phyloP scores from a whole-genome alignment of 768 basidiomycete genomes.

The Kwoniella pini region DNA sequence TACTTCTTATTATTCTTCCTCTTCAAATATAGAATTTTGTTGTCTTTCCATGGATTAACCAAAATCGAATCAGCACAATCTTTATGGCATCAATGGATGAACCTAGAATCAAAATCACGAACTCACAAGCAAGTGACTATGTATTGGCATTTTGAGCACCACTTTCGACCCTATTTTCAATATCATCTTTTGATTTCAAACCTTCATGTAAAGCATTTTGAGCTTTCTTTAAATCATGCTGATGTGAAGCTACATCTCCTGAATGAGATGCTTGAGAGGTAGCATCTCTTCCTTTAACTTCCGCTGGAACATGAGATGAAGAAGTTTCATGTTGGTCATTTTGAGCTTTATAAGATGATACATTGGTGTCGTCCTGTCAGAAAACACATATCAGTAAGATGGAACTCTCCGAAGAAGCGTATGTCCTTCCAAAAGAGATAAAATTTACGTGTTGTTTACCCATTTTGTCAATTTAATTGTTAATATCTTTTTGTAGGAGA shows the following conservation, averaged over 20 bases:
- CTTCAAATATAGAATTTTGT: too few relatives aligned
- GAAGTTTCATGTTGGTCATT: neutral
- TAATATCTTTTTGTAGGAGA: neutral
- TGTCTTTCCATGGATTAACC: too few relatives aligned
- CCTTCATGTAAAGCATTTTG: constrained; percentile 18
- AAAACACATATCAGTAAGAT: neutral
- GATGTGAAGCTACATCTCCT: neutral
- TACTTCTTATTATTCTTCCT: too few relatives aligned
- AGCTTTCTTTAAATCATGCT: constrained; percentile 18
- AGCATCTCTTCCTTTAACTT: constrained; percentile 3
- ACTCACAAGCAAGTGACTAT: neutral
- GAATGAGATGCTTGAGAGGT: constrained; percentile 3
- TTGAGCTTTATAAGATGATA: constrained; percentile 10
- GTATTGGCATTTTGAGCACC: constrained; percentile 7
- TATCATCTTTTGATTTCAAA: neutral
- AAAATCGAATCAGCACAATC: neutral
- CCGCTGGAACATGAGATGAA: neutral
- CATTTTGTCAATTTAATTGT: constrained; percentile 6
- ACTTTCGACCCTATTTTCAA: neutral
- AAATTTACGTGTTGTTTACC: constrained; percentile 20
- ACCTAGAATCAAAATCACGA: neutral
- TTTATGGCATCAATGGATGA: neutral
- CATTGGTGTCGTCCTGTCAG: constrained; percentile 12
- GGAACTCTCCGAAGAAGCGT: neutral
- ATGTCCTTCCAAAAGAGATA: neutral